phyloP scores from a whole-genome alignment of 169 alveolate species.

The Cystoisospora suis region DNA sequence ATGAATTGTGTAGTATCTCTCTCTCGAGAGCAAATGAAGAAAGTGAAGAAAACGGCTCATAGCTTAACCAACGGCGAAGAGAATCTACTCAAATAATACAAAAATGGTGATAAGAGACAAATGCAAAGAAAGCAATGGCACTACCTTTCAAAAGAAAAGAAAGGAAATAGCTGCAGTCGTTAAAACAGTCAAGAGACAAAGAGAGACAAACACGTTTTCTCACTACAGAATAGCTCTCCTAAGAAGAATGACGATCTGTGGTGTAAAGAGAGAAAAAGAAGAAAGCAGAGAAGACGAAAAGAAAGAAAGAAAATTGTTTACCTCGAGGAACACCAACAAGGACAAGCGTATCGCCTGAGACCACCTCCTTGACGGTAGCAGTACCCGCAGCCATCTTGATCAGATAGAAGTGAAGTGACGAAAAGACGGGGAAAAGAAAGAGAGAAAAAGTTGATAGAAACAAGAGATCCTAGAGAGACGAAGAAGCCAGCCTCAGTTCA shows the following conservation, averaged over 20 bases:
- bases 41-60: background rate
- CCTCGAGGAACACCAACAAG: slow-evolving; percentile 59
- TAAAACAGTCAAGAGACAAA: no score
- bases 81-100: background rate
- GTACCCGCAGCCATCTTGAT: slow-evolving; percentile 36
- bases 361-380: slow-evolving; percentile 64
- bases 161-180: no score
- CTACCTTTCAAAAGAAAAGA: background rate
- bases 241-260: no score
- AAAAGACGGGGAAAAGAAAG: no score
- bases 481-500: background rate
- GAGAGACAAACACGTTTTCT: no score
- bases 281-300: background rate
- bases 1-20: no score
- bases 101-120: background rate
- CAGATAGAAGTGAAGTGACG: background rate
- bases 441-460: no score
- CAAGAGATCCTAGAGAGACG: background rate
- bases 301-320: background rate
- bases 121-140: background rate
- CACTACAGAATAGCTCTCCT: no score
- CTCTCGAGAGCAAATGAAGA: no score
- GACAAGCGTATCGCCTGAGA: slow-evolving; percentile 62
- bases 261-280: no score
- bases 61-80: background rate